Percentiles rank a stretch among this genome's conserved stretches.
phyloP scores from a whole-genome alignment of 1,284 basidiomycete species.

The Mrakiaceae sp. region DNA sequence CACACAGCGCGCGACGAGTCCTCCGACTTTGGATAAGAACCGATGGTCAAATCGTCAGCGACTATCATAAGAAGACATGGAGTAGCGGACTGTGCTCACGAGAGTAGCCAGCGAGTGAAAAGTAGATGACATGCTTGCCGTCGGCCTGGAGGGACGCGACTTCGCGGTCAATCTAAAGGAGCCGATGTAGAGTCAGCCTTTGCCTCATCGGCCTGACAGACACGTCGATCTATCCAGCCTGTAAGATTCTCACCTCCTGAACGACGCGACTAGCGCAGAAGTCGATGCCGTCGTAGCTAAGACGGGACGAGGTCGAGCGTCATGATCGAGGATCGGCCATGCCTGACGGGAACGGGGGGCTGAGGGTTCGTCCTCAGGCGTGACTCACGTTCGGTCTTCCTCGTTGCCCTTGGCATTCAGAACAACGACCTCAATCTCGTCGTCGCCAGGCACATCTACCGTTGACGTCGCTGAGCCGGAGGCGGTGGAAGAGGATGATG shows the following conservation, averaged over 20 bases:
- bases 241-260: constrained; percentile 3
- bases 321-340: background rate
- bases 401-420: constrained; percentile 9
- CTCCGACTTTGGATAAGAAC: background rate
- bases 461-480: no score
- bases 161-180: constrained; percentile 1
- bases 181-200: background rate
- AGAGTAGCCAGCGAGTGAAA: constrained; percentile 7
- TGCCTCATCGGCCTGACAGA: background rate
- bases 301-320: background rate
- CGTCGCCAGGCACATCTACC: background rate
- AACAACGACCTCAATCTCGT: constrained; percentile 3
- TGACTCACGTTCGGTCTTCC: constrained; percentile 10
- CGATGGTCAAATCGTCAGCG: no score
- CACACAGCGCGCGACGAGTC: background rate
- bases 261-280: constrained; percentile 9
- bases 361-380: no score
- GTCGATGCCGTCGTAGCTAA: constrained; percentile 16
- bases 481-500: background rate
- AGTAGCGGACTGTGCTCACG: background rate
- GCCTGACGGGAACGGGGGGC: background rate
- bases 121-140: background rate
- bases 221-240: background rate
- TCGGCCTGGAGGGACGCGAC: constrained; percentile 4
- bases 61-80: background rate